phyloP scores from a whole-genome alignment of 2,329 filamentous ascomycete species.

The Xylariaceae sp. region DNA sequence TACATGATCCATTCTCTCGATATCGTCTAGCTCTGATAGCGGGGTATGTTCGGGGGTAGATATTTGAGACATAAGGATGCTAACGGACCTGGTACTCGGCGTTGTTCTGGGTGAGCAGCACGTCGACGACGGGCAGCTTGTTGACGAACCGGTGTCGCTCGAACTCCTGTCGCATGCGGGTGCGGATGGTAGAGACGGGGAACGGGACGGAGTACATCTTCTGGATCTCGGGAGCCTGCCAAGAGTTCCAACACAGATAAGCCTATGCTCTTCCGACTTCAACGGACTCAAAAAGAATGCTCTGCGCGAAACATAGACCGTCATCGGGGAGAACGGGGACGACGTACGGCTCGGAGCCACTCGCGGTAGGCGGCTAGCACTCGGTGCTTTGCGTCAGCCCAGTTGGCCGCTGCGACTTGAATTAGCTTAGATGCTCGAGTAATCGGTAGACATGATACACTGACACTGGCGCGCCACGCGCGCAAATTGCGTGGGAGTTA shows the following conservation, averaged over 20 bases:
- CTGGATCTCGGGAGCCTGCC: slow-evolving; percentile 92
- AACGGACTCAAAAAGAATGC: background rate
- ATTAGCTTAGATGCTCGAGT: slow-evolving; percentile 31
- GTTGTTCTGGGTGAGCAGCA: slow-evolving; percentile 84
- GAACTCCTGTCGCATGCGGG: slow-evolving; percentile 93
- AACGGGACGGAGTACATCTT: slow-evolving; percentile 93
- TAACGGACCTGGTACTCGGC: slow-evolving; percentile 80
- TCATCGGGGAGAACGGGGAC: slow-evolving; percentile 6
- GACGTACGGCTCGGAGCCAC: slow-evolving; percentile 91
- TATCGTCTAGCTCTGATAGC: background rate
- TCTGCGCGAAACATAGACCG: background rate
- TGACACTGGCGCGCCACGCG: slow-evolving; percentile 72
- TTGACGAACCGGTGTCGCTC: slow-evolving; percentile 91
- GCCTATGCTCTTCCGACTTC: background rate
- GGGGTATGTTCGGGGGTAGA: background rate
- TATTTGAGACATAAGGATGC: background rate
- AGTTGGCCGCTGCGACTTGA: slow-evolving; percentile 66
- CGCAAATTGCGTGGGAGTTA: slow-evolving; percentile 89
- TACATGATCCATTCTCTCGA: background rate
- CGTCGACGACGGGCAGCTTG: slow-evolving; percentile 81
- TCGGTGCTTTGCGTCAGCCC: slow-evolving; percentile 79
- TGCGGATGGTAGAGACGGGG: slow-evolving; percentile 80
- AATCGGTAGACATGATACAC: slow-evolving; percentile 31
- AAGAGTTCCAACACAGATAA: slow-evolving; percentile 8
- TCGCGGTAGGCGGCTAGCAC: slow-evolving; percentile 87